Conservation (phyloP, 2,329 filamentous ascomycete genomes). For the Penicillium brevicompactum region DNA sequence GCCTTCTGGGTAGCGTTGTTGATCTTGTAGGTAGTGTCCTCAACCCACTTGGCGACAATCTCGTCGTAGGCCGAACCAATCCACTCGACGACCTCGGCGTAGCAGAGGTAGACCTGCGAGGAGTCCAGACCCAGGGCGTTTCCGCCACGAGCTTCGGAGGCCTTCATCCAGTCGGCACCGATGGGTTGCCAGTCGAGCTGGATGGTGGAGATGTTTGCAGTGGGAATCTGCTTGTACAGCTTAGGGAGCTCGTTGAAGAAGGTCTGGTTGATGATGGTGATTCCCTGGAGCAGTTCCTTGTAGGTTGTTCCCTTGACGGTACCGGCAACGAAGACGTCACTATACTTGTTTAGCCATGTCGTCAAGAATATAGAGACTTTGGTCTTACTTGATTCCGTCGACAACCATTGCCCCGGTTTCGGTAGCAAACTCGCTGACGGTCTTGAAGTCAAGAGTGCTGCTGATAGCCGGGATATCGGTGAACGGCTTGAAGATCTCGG, state of each 20-base stretch:
- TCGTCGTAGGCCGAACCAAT: conserved; percentile 30
- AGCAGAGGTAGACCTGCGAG: conserved; percentile 43
- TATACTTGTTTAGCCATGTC: conserved; percentile 7
- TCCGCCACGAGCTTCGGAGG: conserved; percentile 26
- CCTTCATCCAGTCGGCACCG: conserved; percentile 39
- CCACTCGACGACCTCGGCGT: conserved; percentile 41
- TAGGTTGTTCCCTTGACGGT: conserved; percentile 33
- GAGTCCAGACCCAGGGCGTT: conserved; percentile 31
- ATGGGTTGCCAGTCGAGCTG: conserved; percentile 44
- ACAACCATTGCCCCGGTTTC: conserved; percentile 37
- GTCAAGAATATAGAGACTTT: background rate
- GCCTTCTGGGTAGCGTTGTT: conserved; percentile 30
- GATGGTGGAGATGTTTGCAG: conserved; percentile 44
- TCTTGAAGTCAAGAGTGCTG: conserved; percentile 40
- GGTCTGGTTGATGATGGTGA: conserved; percentile 43
- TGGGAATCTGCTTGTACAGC: conserved; percentile 36
- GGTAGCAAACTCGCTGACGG: conserved; percentile 34
- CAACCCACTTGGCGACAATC: conserved; percentile 36
- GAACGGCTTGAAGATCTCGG: conserved; percentile 38
- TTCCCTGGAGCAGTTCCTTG: conserved; percentile 38
- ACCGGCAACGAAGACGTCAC: conserved; percentile 41
- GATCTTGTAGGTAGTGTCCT: conserved; percentile 32
- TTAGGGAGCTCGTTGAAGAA: conserved; percentile 44
- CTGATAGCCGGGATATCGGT: conserved; percentile 37
- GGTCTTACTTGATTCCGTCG: conserved; percentile 34